phyloP scores from a whole-genome alignment of 768 basidiomycete species.

The Termitomyces eurrhizus region DNA sequence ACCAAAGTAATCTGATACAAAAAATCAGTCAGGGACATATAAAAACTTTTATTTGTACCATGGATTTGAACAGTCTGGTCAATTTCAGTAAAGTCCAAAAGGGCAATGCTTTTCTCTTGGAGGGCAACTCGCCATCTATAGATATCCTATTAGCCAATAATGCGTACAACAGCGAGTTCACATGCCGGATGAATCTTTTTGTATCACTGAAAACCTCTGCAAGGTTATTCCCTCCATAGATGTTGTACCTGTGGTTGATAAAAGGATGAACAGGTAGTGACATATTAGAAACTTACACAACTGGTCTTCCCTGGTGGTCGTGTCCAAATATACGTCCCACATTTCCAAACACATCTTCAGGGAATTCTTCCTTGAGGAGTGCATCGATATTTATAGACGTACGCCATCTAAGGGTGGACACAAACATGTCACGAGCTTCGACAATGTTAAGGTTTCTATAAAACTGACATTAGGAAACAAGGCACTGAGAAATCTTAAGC shows the following conservation, averaged over 20 bases:
- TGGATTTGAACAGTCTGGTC: conserved; percentile 76
- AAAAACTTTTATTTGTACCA: conserved; percentile 31
- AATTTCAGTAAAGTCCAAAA: conserved; percentile 68
- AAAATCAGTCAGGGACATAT: neutral
- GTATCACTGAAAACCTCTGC: conserved; percentile 75
- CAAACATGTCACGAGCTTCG: conserved; percentile 62
- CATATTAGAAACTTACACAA: conserved; percentile 47
- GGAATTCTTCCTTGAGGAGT: conserved; percentile 56
- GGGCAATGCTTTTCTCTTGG: conserved; percentile 62
- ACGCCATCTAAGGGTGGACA: conserved; percentile 69
- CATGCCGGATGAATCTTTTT: conserved; percentile 68
- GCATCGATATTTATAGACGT: conserved; percentile 60
- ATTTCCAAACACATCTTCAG: conserved; percentile 57
- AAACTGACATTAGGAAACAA: neutral
- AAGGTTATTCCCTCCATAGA: conserved; percentile 71
- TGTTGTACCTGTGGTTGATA: conserved; percentile 57
- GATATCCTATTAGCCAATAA: conserved; percentile 6
- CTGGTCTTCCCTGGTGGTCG: conserved; percentile 70
- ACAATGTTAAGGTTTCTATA: conserved; percentile 46
- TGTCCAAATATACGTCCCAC: conserved; percentile 62
- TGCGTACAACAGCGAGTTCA: neutral
- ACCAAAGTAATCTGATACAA: conserved; percentile 65
- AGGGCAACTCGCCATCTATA: conserved; percentile 74
- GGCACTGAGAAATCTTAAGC: conserved; percentile 1
- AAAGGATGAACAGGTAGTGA: neutral